Evolutionary conservation across 2,329 filamentous ascomycete species (phyloP), one percentile per base, ranked within the genome.

Genomic region (Colletotrichum australisinense): DNA sequence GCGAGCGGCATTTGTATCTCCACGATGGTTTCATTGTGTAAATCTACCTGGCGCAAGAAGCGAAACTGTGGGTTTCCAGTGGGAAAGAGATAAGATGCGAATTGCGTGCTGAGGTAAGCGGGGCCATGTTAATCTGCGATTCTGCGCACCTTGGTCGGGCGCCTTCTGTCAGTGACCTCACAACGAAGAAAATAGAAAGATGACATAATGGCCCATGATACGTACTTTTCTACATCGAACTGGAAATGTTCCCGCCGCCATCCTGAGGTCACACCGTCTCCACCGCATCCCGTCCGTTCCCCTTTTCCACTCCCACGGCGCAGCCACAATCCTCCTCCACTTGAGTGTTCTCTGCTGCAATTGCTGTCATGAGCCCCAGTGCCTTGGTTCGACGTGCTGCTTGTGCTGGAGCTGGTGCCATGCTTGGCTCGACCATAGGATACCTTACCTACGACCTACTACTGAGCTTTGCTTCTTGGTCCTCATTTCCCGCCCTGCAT

Each of bases 1-100:
- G 58, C 32, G 67, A 73, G 71, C 71, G 71, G 30, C 71, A 53
- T 0, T 38, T 30, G 67, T 56, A 70, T 35, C 46, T 57, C 67
- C 70, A 70, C 56, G 8, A 28, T 22, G n/a, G 70, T 64, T 64
- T 57, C 26, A 49, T 56, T 52, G 46, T 62, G 70, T 56, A 52
- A 62, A 73, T 73, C 59, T 56, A 65, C 67, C 9, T 70, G 53
- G 30, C 26, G 52, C 35, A 30, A 28, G n/a, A n/a, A n/a, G 28
- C 30, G 63, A 35, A 63, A 55, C 38, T 49, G 52, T n/a, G 28
- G n/a, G 32, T 32, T 52, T 5, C 32, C 9, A 12, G 12, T 35
- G 5, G 9, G n/a, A 35, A 3, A 7, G 30, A 56, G 28, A 53
- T 26, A 35, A 52, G 46, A 63, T 63, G 6, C 28, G 7, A 12